Conservation (phyloP, 2,329 filamentous ascomycete genomes). For the Lasiodiplodia sp. region DNA sequence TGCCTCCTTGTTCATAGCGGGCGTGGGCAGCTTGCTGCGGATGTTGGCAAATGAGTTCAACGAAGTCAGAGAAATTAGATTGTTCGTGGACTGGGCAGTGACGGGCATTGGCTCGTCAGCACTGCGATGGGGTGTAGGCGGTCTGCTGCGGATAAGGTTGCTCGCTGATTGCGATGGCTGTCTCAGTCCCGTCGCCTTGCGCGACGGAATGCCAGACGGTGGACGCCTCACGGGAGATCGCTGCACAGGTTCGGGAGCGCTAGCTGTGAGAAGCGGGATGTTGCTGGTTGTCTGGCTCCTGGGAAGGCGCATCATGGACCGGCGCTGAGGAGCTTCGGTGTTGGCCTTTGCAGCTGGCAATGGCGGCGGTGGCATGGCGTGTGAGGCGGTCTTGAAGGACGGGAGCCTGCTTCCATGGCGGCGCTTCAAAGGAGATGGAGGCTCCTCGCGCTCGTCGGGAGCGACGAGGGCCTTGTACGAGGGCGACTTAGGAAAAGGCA, state of each 20-base stretch:
- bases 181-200: background rate
- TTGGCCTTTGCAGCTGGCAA: background rate
- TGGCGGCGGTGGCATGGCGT: conserved; percentile 1
- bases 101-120: conserved; percentile 4
- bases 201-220: background rate
- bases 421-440: conserved; percentile 6
- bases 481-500: conserved; percentile 19
- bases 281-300: conserved; percentile 24
- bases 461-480: conserved; percentile 16
- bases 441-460: background rate
- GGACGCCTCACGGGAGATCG: background rate
- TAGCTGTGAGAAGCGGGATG: conserved; percentile 8
- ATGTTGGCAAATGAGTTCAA: conserved; percentile 2
- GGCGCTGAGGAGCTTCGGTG: background rate
- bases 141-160: conserved; percentile 15
- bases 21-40: conserved; percentile 7
- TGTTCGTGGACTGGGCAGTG: background rate
- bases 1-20: background rate
- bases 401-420: background rate
- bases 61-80: background rate
- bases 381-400: conserved; percentile 11
- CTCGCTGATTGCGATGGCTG: conserved; percentile 21
- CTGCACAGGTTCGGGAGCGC: background rate
- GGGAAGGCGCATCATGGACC: background rate
- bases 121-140: conserved; percentile 16